These are phyloP conservation scores for Coemansia sp. DNA, from an alignment of 192 early-diverging fungal genomes.

Conservation along the genomic window DNA sequence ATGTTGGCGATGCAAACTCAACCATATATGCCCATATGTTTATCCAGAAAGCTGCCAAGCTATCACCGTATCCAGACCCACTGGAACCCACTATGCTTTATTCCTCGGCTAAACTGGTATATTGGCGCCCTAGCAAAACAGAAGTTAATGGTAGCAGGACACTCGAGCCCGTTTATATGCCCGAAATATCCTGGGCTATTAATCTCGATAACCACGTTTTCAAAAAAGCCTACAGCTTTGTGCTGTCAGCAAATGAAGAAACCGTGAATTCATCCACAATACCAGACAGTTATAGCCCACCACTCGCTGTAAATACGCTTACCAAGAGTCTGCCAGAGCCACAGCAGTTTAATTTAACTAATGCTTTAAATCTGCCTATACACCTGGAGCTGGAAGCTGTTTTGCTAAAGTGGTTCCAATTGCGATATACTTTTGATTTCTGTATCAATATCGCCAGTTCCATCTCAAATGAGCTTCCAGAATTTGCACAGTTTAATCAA, in stretches of 20 bases:
- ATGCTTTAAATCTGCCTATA: too few relatives aligned
- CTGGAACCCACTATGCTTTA: constrained; percentile 1
- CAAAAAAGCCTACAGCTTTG: background rate
- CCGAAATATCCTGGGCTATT: constrained; percentile 5
- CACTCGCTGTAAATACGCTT: too few relatives aligned
- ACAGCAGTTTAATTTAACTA: too few relatives aligned
- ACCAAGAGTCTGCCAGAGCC: too few relatives aligned
- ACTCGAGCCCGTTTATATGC: background rate
- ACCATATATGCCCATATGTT: constrained; percentile 10
- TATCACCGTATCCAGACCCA: constrained; percentile 7
- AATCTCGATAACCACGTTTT: background rate
- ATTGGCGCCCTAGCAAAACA: background rate
- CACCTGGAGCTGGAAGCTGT: too few relatives aligned
- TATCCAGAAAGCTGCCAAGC: constrained; percentile 6
- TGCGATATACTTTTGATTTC: too few relatives aligned
- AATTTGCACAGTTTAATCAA: too few relatives aligned
- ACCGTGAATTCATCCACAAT: too few relatives aligned
- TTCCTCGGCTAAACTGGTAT: background rate
- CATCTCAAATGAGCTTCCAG: too few relatives aligned
- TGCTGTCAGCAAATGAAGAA: background rate
- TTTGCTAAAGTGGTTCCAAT: too few relatives aligned
- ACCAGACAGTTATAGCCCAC: too few relatives aligned
- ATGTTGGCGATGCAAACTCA: background rate
- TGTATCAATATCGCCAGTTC: too few relatives aligned
- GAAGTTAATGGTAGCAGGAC: background rate